Conservation (phyloP, 169 alveolate genomes). For the Eimeria necatrix region DNA sequence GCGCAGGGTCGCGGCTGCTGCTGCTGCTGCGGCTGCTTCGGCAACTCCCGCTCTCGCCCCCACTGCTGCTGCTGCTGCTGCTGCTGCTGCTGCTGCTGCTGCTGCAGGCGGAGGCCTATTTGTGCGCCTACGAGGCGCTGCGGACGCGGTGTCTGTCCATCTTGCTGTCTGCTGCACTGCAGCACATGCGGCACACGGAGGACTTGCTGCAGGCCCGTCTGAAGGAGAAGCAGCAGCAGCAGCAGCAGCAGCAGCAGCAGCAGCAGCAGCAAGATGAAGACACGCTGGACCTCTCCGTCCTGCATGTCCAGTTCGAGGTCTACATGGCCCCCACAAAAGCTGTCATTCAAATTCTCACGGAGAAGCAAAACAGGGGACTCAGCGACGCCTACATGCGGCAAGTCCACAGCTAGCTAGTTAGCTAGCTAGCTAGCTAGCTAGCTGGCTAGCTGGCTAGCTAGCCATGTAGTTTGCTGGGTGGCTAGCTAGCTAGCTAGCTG, state of each 20-base stretch:
- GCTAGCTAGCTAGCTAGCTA: not conserved
- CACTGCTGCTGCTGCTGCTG: too few relatives aligned
- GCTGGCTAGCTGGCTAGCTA: not conserved
- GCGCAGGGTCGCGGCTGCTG: too few relatives aligned
- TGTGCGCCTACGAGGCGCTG: conserved; percentile 3
- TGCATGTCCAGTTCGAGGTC: conserved; percentile 23
- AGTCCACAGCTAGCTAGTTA: not conserved
- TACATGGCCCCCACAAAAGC: not conserved
- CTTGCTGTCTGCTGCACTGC: conserved; percentile 17
- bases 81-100: too few relatives aligned
- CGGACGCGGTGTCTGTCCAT: conserved; percentile 10
- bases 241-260: conserved; percentile 11
- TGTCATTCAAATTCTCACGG: conserved; percentile 12
- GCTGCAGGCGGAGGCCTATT: not conserved
- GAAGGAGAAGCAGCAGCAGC: conserved; percentile 9
- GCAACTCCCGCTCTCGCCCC: too few relatives aligned
- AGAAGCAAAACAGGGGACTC: not conserved
- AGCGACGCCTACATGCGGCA: conserved; percentile 33
- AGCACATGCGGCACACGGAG: conserved; percentile 29
- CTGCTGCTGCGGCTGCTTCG: too few relatives aligned
- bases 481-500: too few relatives aligned
- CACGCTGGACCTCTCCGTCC: not conserved
- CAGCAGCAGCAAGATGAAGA: not conserved
- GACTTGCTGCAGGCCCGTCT: not conserved
- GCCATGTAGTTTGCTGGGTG: too few relatives aligned